Conservation (phyloP, 225 moss, liverwort and hornwort species). For the Bryoerythrophyllum caledonicum region DNA sequence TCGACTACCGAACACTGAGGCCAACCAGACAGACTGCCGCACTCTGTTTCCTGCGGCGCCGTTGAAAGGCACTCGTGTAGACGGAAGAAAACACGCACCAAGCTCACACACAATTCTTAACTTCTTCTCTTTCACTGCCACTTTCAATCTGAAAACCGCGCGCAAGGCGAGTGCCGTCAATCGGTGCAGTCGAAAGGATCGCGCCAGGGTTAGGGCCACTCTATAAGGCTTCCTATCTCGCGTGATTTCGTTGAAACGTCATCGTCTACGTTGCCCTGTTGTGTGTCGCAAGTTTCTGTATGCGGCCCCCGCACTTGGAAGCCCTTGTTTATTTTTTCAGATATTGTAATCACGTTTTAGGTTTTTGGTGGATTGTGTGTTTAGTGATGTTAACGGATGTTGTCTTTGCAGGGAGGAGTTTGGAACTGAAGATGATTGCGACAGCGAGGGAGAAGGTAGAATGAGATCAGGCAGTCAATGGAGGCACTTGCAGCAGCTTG, state of each 20-base stretch:
- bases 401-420: not conserved
- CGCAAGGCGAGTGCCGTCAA: no score
- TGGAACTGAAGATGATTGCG: slow-evolving; percentile 24
- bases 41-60: not conserved
- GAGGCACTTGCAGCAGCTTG: slow-evolving; percentile 34
- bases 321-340: slow-evolving; percentile 3
- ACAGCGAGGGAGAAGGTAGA: slow-evolving; percentile 26
- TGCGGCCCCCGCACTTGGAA: not conserved
- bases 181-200: not conserved
- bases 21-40: not conserved
- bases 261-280: no score
- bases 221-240: no score
- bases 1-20: not conserved
- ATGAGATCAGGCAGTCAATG: slow-evolving; percentile 41
- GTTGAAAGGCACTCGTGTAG: not conserved
- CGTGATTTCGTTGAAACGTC: no score
- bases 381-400: not conserved
- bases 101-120: not conserved
- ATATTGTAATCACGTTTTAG: no score
- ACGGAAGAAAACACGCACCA: no score
- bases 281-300: no score
- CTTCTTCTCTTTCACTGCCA: not conserved
- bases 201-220: not conserved
- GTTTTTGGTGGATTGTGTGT: not conserved
- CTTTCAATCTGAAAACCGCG: not conserved